Evolutionary conservation across 805 yeast genomes (phyloP), one percentile per base, ranked within the genome.

Genomic region (Wickerhamiella azymoides): DNA sequence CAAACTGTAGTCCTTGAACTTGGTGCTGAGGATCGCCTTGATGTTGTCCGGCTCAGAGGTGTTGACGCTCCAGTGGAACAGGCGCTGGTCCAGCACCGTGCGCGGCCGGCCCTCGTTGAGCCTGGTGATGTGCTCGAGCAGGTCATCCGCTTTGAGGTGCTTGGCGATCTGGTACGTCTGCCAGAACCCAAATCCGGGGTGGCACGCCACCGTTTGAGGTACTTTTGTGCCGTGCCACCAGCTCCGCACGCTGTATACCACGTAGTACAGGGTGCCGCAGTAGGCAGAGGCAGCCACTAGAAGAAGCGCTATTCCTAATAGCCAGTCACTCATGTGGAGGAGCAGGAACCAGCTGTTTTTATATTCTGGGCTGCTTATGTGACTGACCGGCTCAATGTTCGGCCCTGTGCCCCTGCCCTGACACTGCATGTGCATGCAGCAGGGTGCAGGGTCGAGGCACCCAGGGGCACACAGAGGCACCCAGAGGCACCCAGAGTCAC

Each of bases 41-140:
- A 62, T 45, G 47, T 61, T 61, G 32, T 56, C 61, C 2, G 65
- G 62, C 33, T 60, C 64, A 21, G 24, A 35, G 18, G 61, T 57
- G 30, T 48, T 18, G n/a, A 53, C 10, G 19, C 50, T 21, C 59
- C 42, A 43, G 59, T 65, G 47, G 65, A 63, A 39, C 56, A 55
- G 50, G 68, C 67, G 46, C 67, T 52, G 47, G 56, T 42, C 45
- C 25, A 42, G 38, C 9, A 33, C 5, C 13, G 44, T 41, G 32
- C 19, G 9, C 11, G 24, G 9, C 14, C 13, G 13, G 24, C 24
- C 39, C 14, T 33, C 30, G 19, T 16, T 2, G 19, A 33, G 14
- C 13, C 24, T 14, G n/a, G 10, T 1, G 17, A 42, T 10, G n/a
- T n/a, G 10, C 6, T 27, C 40, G 5, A 42, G 40, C 25, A 42